Percentiles rank a stretch among this genome's conserved stretches.
phyloP scores from a whole-genome alignment of 2,329 filamentous ascomycete species.

The Trichoderma endophyticum region DNA sequence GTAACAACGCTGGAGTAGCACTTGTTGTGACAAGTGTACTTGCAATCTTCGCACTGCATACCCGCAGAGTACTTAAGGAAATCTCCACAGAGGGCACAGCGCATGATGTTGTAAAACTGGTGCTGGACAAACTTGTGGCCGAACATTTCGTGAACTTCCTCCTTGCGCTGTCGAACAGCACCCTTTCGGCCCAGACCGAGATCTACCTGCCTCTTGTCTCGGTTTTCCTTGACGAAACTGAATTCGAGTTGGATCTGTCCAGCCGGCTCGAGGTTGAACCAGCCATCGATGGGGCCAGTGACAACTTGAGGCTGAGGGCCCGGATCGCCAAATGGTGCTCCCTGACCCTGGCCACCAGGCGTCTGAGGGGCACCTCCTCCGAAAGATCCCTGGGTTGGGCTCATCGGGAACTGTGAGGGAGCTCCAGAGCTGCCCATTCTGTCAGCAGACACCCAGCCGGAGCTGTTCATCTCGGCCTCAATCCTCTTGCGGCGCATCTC shows the following conservation, averaged over 20 bases:
- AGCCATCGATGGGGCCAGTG: slow-evolving; percentile 74
- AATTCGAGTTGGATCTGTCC: slow-evolving; percentile 89
- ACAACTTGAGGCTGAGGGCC: slow-evolving; percentile 49
- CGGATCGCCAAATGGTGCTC: slow-evolving; percentile 31
- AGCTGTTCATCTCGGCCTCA: slow-evolving; percentile 89
- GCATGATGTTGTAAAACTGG: slow-evolving; percentile 99
- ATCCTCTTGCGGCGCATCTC: slow-evolving; percentile 97
- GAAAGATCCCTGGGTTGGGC: slow-evolving; percentile 43
- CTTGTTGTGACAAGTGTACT: slow-evolving; percentile 98
- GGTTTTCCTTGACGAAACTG: slow-evolving; percentile 88
- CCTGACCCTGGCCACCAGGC: slow-evolving; percentile 37
- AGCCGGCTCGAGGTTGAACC: slow-evolving; percentile 95
- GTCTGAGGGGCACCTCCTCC: slow-evolving; percentile 44
- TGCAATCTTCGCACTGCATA: slow-evolving; percentile 99
- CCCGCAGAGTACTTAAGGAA: slow-evolving; percentile 98
- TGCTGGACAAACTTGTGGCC: slow-evolving; percentile 98
- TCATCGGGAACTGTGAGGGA: slow-evolving; percentile 56
- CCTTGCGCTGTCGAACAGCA: slow-evolving; percentile 94
- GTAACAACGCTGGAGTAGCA: slow-evolving; percentile 96
- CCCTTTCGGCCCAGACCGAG: slow-evolving; percentile 91
- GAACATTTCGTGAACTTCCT: slow-evolving; percentile 97
- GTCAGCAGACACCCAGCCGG: slow-evolving; percentile 96
- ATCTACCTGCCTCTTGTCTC: slow-evolving; percentile 78
- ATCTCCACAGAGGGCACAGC: slow-evolving; percentile 93
- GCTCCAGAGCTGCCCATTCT: slow-evolving; percentile 69